Conservation (phyloP, 176 grass and related monocot genomes). For the Aegilops tauschii region DNA sequence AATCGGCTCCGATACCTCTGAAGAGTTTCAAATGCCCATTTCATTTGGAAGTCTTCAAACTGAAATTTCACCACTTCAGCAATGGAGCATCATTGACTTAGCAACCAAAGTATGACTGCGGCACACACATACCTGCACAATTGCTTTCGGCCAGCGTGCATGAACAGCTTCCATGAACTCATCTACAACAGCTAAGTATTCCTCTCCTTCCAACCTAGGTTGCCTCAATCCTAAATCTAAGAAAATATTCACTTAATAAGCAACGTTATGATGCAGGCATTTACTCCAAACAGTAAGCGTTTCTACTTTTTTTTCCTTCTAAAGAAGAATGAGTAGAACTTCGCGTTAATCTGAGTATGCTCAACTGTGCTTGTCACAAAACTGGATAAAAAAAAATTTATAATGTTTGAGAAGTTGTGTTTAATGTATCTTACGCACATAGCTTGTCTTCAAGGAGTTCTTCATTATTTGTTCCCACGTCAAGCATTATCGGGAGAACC, state of each 20-base stretch:
- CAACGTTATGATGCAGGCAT: neutral
- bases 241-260: constrained; percentile 34
- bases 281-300: neutral
- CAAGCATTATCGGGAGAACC: constrained; percentile 98
- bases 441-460: constrained; percentile 94
- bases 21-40: constrained; percentile 98
- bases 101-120: constrained; percentile 12
- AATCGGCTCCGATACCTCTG: constrained; percentile 82
- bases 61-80: constrained; percentile 38
- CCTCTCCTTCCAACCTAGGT: constrained; percentile 88
- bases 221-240: constrained; percentile 96
- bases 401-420: neutral
- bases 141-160: constrained; percentile 96
- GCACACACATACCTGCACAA: constrained; percentile 68
- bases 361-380: constrained; percentile 2
- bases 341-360: constrained; percentile 16
- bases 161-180: constrained; percentile 96
- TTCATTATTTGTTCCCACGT: constrained; percentile 91
- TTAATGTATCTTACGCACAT: constrained; percentile 75
- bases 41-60: constrained; percentile 99
- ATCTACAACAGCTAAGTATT: constrained; percentile 90
- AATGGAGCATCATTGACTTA: neutral
- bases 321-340: constrained; percentile 11
- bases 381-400: neutral
- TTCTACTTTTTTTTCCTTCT: neutral